These are phyloP conservation scores for Globisporangium recalcitrans DNA, from an alignment of 352 stramenopile genomes.

Conservation along the genomic window DNA sequence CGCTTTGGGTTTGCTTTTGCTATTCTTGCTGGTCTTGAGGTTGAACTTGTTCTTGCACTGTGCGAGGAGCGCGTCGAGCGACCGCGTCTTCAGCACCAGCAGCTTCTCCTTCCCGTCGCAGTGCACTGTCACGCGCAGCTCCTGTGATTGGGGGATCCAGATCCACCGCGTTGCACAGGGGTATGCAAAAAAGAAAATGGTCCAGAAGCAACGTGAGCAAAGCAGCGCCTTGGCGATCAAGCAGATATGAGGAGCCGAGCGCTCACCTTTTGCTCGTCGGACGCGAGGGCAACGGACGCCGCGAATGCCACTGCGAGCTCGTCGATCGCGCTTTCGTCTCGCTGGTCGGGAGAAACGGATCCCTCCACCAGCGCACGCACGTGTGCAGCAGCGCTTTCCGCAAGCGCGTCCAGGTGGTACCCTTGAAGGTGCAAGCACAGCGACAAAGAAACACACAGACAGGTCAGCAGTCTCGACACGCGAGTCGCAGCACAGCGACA, in stretches of 20 bases:
- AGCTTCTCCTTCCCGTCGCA: slow-evolving; percentile 32
- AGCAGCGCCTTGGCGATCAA: background rate
- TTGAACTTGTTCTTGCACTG: slow-evolving; percentile 39
- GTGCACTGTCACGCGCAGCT: slow-evolving; percentile 30
- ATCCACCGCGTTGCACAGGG: background rate
- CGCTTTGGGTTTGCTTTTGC: slow-evolving; percentile 3
- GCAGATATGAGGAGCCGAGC: too few species aligned
- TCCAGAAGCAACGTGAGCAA: background rate
- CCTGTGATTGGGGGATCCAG: slow-evolving; percentile 10
- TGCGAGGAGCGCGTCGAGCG: slow-evolving; percentile 23
- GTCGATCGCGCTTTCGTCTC: slow-evolving; percentile 9
- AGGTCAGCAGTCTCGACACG: background rate
- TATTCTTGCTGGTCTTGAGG: slow-evolving; percentile 24
- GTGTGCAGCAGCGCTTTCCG: slow-evolving; percentile 28
- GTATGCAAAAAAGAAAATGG: too few species aligned
- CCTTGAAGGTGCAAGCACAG: slow-evolving; percentile 11
- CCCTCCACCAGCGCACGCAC: slow-evolving; percentile 30
- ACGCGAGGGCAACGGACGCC: slow-evolving; percentile 13
- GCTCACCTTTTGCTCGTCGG: slow-evolving; percentile 8
- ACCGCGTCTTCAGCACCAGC: slow-evolving; percentile 30
- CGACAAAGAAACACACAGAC: background rate
- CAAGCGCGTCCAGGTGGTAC: slow-evolving; percentile 30
- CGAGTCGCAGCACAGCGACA: background rate
- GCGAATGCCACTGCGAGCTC: slow-evolving; percentile 20
- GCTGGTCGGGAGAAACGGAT: slow-evolving; percentile 3